phyloP scores from a whole-genome alignment of 2,329 filamentous ascomycete genomes.

The Penicillium rolfsii region DNA sequence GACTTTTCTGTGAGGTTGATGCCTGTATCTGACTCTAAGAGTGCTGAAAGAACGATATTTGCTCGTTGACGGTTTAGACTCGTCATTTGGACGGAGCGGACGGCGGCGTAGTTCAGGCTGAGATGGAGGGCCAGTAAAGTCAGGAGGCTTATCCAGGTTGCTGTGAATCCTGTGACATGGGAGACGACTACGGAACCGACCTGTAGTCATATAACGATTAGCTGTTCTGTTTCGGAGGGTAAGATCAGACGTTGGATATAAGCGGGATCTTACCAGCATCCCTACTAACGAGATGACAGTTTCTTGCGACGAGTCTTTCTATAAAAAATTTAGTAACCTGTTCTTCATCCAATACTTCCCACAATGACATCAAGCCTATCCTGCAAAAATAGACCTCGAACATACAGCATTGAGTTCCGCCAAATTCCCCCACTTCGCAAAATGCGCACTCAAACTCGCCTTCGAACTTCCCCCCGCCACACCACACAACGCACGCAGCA shows the following conservation, averaged over 20 bases:
- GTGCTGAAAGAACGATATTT: conserved; percentile 70
- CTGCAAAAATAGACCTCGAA: conserved; percentile 17
- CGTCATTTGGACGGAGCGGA: conserved; percentile 79
- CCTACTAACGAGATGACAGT: conserved; percentile 88
- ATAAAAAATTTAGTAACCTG: conserved; percentile 18
- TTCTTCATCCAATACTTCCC: neutral
- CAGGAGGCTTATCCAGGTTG: conserved; percentile 75
- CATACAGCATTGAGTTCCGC: conserved; percentile 84
- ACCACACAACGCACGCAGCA: conserved; percentile 74
- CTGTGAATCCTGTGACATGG: conserved; percentile 67
- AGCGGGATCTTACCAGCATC: conserved; percentile 64
- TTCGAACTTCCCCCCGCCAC: conserved; percentile 90
- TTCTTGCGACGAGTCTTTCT: conserved; percentile 92
- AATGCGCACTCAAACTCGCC: conserved; percentile 87
- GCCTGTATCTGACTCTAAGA: conserved; percentile 47
- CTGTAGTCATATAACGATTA: conserved; percentile 31
- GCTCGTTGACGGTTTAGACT: conserved; percentile 86
- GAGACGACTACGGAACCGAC: conserved; percentile 81
- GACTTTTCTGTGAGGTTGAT: conserved; percentile 6
- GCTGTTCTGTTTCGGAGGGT: neutral
- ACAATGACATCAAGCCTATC: neutral
- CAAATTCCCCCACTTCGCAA: conserved; percentile 82
- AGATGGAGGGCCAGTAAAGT: conserved; percentile 76
- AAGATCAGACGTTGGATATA: neutral
- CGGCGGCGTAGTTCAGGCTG: conserved; percentile 82